A percentile compares a stretch with the other conserved stretches of the same genome.
Evolutionary conservation across 2,329 filamentous ascomycete species (phyloP).

Genomic region (Akanthomyces uredinophilus): DNA sequence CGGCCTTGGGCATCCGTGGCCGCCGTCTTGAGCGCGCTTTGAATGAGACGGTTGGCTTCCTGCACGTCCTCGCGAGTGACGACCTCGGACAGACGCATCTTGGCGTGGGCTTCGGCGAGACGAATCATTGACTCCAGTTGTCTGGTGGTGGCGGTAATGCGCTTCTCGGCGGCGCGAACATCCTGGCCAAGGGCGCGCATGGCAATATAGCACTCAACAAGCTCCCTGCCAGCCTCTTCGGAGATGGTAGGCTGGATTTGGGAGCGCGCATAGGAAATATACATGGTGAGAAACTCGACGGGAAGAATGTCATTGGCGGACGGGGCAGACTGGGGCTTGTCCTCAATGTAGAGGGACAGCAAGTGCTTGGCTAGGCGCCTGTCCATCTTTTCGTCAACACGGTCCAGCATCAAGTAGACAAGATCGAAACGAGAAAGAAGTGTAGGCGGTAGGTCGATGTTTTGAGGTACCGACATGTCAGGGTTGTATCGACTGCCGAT

Average conservation of each 20-base stretch:
- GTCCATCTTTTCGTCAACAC: conserved; percentile 84
- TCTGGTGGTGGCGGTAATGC: conserved; percentile 94
- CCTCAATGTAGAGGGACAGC: conserved; percentile 94
- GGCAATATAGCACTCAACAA: conserved; percentile 82
- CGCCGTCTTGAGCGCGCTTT: conserved; percentile 89
- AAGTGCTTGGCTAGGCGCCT: conserved; percentile 86
- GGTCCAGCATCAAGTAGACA: conserved; percentile 93
- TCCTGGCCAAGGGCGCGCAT: conserved; percentile 93
- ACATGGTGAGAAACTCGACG: conserved; percentile 90
- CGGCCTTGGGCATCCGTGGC: conserved; percentile 91
- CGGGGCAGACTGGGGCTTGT: conserved; percentile 78
- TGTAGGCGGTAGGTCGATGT: conserved; percentile 94
- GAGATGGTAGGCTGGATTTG: conserved; percentile 81
- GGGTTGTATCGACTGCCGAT: conserved; percentile 98
- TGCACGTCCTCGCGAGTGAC: conserved; percentile 80
- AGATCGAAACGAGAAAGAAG: conserved; percentile 93
- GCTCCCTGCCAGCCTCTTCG: conserved; percentile 71
- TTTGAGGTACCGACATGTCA: conserved; percentile 90
- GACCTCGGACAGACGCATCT: conserved; percentile 78
- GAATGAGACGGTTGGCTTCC: conserved; percentile 89
- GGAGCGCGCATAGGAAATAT: conserved; percentile 92
- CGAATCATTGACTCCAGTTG: conserved; percentile 99
- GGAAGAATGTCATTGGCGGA: conserved; percentile 75
- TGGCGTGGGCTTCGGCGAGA: conserved; percentile 90
- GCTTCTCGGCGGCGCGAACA: conserved; percentile 81